These are phyloP conservation scores for Boletus sensibilis DNA, from an alignment of 768 basidiomycete genomes.

Conservation along the genomic window DNA sequence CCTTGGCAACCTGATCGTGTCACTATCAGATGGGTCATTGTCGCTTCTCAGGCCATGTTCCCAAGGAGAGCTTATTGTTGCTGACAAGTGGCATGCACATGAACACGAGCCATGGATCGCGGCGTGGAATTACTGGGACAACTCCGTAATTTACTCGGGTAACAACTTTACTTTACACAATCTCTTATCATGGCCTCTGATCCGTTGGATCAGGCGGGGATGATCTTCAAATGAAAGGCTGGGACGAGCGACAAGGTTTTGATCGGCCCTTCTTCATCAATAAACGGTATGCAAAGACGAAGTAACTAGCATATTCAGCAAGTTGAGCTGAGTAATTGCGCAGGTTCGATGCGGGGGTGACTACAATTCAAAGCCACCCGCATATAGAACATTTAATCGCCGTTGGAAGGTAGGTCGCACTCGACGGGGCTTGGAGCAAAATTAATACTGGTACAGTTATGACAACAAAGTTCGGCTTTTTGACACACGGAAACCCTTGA, in stretches of 20 bases:
- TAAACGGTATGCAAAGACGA: constrained; percentile 49
- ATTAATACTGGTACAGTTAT: constrained; percentile 54
- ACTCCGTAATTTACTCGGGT: constrained; percentile 84
- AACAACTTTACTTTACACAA: constrained; percentile 8
- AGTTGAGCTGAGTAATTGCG: constrained; percentile 1
- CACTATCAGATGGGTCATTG: constrained; percentile 77
- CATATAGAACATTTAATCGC: constrained; percentile 78
- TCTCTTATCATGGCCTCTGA: background rate
- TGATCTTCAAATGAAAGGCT: constrained; percentile 84
- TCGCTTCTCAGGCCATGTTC: constrained; percentile 56
- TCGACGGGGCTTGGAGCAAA: background rate
- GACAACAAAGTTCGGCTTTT: constrained; percentile 78
- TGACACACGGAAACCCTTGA: constrained; percentile 68
- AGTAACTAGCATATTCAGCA: background rate
- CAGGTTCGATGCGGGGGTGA: constrained; percentile 92
- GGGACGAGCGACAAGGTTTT: constrained; percentile 78
- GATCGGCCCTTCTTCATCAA: constrained; percentile 64
- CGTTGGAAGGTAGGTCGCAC: constrained; percentile 73
- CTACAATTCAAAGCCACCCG: constrained; percentile 84
- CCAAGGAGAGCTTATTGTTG: constrained; percentile 42
- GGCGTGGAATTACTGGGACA: constrained; percentile 87
- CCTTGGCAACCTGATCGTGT: constrained; percentile 66
- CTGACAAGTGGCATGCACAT: constrained; percentile 79
- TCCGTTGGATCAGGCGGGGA: constrained; percentile 71
- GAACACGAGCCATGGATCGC: constrained; percentile 94